These are phyloP conservation scores for Xylariales sp. DNA, from an alignment of 2,329 filamentous ascomycete species.

Conservation along the genomic window DNA sequence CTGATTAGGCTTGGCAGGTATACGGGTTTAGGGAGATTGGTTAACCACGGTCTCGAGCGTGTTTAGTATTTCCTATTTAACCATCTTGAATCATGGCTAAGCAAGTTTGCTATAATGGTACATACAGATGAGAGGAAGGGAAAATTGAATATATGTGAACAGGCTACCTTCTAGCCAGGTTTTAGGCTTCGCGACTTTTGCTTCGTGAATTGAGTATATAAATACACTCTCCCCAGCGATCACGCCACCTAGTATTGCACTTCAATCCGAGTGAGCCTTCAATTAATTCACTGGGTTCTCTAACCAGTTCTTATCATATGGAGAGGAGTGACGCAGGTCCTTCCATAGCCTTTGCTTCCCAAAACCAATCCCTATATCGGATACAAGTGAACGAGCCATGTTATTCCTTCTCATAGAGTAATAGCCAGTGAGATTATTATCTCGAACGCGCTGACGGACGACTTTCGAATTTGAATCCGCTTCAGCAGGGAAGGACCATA, in stretches of 20 bases:
- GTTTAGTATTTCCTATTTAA: neutral
- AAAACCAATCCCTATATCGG: slow-evolving; percentile 25
- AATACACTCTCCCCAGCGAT: neutral
- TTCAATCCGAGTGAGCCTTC: slow-evolving; percentile 45
- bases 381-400: neutral
- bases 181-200: neutral
- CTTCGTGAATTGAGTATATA: neutral
- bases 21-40: neutral
- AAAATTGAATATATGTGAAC: slow-evolving; percentile 15
- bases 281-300: slow-evolving; percentile 44
- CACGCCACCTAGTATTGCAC: slow-evolving; percentile 41
- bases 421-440: neutral
- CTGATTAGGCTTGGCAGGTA: neutral
- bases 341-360: slow-evolving; percentile 45
- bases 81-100: slow-evolving; percentile 3
- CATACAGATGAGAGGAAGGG: slow-evolving; percentile 10
- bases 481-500: slow-evolving; percentile 28
- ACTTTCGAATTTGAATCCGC: neutral
- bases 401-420: slow-evolving; percentile 12
- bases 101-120: slow-evolving; percentile 18
- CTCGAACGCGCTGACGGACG: neutral
- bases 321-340: slow-evolving; percentile 22
- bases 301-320: slow-evolving; percentile 43
- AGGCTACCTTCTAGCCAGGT: slow-evolving; percentile 7
- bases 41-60: neutral